phyloP scores from a whole-genome alignment of 1,139 yeast genomes.

The Blastobotrys serpentis region DNA sequence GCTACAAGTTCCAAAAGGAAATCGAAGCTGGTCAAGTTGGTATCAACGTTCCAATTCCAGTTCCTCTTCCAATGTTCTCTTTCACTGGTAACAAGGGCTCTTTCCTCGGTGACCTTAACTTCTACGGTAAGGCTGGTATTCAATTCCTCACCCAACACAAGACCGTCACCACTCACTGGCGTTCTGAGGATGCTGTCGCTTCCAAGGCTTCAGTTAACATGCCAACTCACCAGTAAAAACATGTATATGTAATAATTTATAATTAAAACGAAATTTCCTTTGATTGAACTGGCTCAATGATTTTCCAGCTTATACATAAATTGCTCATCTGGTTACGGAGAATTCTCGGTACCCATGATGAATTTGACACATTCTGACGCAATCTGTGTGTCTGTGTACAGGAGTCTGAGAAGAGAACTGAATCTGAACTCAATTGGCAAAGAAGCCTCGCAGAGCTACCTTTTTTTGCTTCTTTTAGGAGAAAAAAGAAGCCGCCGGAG shows the following conservation, averaged over 20 bases:
- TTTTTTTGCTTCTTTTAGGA: background rate
- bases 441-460: no score
- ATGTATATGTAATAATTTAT: background rate
- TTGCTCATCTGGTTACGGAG: background rate
- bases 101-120: constrained; percentile 75
- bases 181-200: constrained; percentile 53
- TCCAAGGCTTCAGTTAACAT: constrained; percentile 57
- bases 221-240: constrained; percentile 29
- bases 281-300: no score
- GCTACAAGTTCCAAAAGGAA: constrained; percentile 67
- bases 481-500: background rate
- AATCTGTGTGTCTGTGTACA: no score
- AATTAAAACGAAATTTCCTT: no score
- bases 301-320: no score
- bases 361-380: no score
- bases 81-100: constrained; percentile 79
- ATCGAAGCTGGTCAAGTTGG: constrained; percentile 80
- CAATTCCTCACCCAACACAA: constrained; percentile 73
- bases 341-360: background rate
- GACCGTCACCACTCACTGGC: constrained; percentile 74
- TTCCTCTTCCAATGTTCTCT: constrained; percentile 78
- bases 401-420: no score
- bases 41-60: constrained; percentile 80
- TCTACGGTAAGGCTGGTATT: constrained; percentile 74
- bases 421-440: no score